phyloP scores from a whole-genome alignment of 2,329 filamentous ascomycete species.

The Aspergillus fumigatiaffinis region DNA sequence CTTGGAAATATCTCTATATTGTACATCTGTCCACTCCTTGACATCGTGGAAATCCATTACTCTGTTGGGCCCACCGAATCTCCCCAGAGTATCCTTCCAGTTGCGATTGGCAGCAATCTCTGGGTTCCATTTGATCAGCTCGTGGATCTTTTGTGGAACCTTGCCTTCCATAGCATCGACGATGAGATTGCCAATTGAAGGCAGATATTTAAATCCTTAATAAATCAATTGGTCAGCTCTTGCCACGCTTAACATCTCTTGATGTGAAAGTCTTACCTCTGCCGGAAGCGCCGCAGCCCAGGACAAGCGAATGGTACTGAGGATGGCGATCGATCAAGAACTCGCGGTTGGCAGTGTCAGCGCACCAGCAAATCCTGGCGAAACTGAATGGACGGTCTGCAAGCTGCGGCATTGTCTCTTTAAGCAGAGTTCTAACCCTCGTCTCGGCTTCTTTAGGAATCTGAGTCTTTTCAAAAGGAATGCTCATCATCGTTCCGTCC shows the following conservation, averaged over 20 bases:
- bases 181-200: constrained; percentile 48
- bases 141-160: constrained; percentile 39
- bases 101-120: constrained; percentile 45
- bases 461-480: constrained; percentile 43
- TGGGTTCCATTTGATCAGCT: constrained; percentile 49
- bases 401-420: constrained; percentile 52
- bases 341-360: constrained; percentile 52
- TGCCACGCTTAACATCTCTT: background rate
- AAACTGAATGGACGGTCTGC: constrained; percentile 48
- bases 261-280: constrained; percentile 9
- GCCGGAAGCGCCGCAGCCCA: constrained; percentile 50
- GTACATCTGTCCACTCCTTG: constrained; percentile 37
- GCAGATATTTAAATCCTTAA: constrained; percentile 51
- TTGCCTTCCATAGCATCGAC: constrained; percentile 45
- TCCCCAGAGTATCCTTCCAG: constrained; percentile 45
- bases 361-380: constrained; percentile 55
- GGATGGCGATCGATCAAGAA: constrained; percentile 53
- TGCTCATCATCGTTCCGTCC: constrained; percentile 25
- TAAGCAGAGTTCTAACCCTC: constrained; percentile 46
- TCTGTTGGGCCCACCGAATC: constrained; percentile 45
- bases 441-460: constrained; percentile 46
- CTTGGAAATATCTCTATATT: constrained; percentile 14
- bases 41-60: constrained; percentile 48
- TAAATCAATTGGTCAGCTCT: background rate
- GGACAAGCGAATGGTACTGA: constrained; percentile 38